Conservation (phyloP, 495 filamentous ascomycete genomes). For the Hypoxylon fuscum region DNA sequence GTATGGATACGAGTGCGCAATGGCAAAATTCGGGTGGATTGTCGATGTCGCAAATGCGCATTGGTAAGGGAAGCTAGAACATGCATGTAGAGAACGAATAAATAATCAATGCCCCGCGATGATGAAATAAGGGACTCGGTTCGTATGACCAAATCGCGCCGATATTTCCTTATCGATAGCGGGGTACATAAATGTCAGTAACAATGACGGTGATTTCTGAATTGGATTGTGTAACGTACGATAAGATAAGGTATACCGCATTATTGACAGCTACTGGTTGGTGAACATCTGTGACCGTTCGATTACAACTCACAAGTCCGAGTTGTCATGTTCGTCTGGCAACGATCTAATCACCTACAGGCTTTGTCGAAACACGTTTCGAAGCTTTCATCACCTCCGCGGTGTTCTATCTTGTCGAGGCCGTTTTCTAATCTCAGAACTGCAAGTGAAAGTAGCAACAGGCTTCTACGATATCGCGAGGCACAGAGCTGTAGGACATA, state of each 20-base stretch:
- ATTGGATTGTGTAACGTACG: too few relatives aligned
- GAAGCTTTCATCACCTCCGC: not conserved
- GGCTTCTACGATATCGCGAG: not conserved
- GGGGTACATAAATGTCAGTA: too few relatives aligned
- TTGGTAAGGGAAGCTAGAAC: too few relatives aligned
- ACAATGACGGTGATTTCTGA: too few relatives aligned
- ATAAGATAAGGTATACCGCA: conserved; percentile 1
- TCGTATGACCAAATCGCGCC: conserved; percentile 7
- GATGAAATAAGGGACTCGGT: conserved; percentile 28
- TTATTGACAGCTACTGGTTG: conserved; percentile 3
- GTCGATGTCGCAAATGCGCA: too few relatives aligned
- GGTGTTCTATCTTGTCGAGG: not conserved
- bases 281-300: not conserved
- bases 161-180: conserved; percentile 21
- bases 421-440: not conserved
- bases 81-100: too few relatives aligned
- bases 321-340: conserved; percentile 18
- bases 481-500: not conserved
- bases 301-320: not conserved
- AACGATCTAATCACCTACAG: conserved; percentile 8
- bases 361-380: conserved; percentile 3
- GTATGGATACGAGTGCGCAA: too few relatives aligned
- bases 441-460: not conserved
- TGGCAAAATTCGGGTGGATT: too few relatives aligned
- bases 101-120: conserved; percentile 30